These are phyloP conservation scores for Brettanomyces custersianus DNA, from an alignment of 805 yeast species.

Conservation along the genomic window DNA sequence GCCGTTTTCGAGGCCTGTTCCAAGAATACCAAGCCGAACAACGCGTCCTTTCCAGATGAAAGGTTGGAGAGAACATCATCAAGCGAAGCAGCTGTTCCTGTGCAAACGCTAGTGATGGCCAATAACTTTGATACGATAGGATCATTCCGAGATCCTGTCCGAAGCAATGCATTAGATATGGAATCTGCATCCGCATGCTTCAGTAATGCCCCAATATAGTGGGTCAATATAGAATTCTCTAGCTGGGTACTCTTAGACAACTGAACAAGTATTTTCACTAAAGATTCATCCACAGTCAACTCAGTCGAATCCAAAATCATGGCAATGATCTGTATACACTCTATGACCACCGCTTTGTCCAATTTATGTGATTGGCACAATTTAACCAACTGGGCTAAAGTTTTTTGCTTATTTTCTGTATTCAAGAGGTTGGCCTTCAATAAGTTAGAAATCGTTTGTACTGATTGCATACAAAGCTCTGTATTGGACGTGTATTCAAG, in stretches of 20 bases:
- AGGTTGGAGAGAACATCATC: slow-evolving; percentile 13
- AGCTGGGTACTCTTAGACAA: slow-evolving; percentile 9
- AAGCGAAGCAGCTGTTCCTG: slow-evolving; percentile 25
- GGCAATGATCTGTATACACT: slow-evolving; percentile 9
- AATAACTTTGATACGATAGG: slow-evolving; percentile 20
- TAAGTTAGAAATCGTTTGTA: slow-evolving; percentile 12
- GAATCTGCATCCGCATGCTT: slow-evolving; percentile 5
- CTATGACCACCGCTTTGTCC: slow-evolving; percentile 6
- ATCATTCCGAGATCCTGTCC: slow-evolving; percentile 16
- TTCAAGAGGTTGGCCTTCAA: slow-evolving; percentile 5
- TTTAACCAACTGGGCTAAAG: slow-evolving; percentile 4
- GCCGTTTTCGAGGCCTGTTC: slow-evolving; percentile 39
- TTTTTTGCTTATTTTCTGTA: slow-evolving; percentile 5
- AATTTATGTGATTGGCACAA: slow-evolving; percentile 8
- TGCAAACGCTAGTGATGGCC: slow-evolving; percentile 26
- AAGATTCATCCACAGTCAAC: slow-evolving; percentile 3
- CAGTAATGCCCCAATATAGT: slow-evolving; percentile 12
- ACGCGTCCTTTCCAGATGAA: slow-evolving; percentile 15
- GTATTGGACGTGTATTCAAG: slow-evolving; percentile 13
- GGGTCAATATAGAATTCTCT: slow-evolving; percentile 14
- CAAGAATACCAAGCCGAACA: slow-evolving; percentile 30
- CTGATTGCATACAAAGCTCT: slow-evolving; percentile 14
- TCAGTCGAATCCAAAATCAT: slow-evolving; percentile 5
- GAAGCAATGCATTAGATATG: slow-evolving; percentile 9
- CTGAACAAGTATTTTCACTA: slow-evolving; percentile 11